Conservation (phyloP, 164 flowering plant species). For the Euptelea pleiosperma region DNA sequence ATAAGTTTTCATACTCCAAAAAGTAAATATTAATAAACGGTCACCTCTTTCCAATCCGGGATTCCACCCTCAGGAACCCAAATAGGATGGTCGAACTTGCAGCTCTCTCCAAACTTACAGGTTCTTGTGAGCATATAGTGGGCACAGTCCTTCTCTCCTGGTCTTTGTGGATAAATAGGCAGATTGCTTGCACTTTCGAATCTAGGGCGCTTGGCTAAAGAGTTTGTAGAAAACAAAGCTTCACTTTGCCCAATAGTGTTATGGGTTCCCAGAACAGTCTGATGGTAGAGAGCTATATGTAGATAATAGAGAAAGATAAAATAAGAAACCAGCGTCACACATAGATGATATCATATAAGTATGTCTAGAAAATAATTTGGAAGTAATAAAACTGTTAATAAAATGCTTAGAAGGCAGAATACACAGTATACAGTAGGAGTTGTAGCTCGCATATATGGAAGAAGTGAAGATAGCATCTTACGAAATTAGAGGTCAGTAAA, state of each 20-base stretch:
- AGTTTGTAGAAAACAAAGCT: conserved; percentile 71
- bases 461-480: conserved; percentile 4
- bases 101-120: conserved; percentile 95
- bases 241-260: conserved; percentile 79
- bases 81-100: conserved; percentile 99
- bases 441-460: conserved; percentile 5
- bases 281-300: conserved; percentile 84
- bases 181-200: conserved; percentile 73
- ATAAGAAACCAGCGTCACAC: conserved; percentile 36
- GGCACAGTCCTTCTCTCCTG: conserved; percentile 98
- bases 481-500: not conserved
- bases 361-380: conserved; percentile 15
- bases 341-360: conserved; percentile 31
- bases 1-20: conserved; percentile 13
- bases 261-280: conserved; percentile 66
- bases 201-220: conserved; percentile 89
- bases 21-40: conserved; percentile 28
- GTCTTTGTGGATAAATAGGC: conserved; percentile 94
- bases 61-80: conserved; percentile 99
- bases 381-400: conserved; percentile 10
- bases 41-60: conserved; percentile 99
- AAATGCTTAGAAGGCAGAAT: conserved; percentile 5
- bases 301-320: conserved; percentile 53
- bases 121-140: conserved; percentile 99
- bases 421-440: not conserved